Base-by-base conservation (phyloP, 2,329 filamentous ascomycete genomes). In the Sclerotinia nivalis region DNA sequence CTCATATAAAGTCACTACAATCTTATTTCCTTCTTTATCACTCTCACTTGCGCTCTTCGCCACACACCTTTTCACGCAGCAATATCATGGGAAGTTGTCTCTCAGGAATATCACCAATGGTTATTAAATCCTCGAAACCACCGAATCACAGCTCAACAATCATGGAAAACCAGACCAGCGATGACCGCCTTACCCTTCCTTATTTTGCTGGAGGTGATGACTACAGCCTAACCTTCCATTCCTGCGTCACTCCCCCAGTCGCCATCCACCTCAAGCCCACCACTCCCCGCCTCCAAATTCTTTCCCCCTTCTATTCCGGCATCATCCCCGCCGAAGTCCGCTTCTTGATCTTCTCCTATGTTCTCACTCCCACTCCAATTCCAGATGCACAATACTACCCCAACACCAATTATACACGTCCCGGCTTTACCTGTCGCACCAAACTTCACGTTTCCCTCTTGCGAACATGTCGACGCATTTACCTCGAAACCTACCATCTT, bases 401-500 rank as follows among this genome's bases (percentile, higher is more conserved):
- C 52, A 65, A 69, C 52, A 71, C 59, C 40, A 40, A 72, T 47
- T 73, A 71, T 59, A 71, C 71, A 2, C 69, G 73, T 3, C 74
- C 75, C 13, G 71, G 71, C 18, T 74, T 72, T 52, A 73, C 70
- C 0, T 56, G 65, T 18, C 66, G 66, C 20, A 69, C 69, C 2
- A 58, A 31, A 20, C 62, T 77, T 9, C 31, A 45, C 49, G 72
- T 67, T n/a, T 49, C 70, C 8, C 70, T 77, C 22, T 72, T 77
- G 18, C 70, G 65, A 40, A 74, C 73, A 34, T 76, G 75, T 37
- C 73, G 74, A 12, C 64, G 66, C 1, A 64, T 72, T 55, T 76
- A 77, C 40, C 69, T 73, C 3, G 73, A 77, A 70, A 74, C 75
- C 6, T 75, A 72, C 59, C 71, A 74, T 25, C 70, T 76, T 13